These are phyloP conservation scores for Oryza rufipogon DNA, from an alignment of 176 grass and related monocot genomes.

Conservation along the genomic window DNA sequence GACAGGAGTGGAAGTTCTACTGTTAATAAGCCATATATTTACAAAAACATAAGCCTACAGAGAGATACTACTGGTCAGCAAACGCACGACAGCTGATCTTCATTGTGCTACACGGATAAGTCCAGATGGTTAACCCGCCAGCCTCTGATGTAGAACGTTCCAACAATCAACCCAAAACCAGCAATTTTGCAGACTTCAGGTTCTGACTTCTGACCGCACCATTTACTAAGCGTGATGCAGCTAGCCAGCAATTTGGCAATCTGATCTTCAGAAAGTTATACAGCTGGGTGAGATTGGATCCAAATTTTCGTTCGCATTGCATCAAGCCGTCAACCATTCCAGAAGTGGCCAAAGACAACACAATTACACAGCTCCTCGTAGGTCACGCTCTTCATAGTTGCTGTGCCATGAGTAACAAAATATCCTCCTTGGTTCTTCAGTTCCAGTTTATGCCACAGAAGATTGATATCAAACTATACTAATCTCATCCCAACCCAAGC, in stretches of 20 bases:
- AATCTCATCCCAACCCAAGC: not conserved
- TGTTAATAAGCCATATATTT: not conserved
- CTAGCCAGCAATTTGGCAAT: not conserved
- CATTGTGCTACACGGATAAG: not conserved
- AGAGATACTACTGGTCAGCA: not conserved
- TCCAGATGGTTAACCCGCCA: not conserved
- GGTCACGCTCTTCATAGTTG: not conserved
- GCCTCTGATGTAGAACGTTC: not conserved
- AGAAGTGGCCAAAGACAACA: not conserved
- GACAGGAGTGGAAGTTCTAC: not conserved
- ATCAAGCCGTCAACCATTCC: constrained; percentile 3
- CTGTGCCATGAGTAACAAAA: not conserved
- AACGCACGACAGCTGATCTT: not conserved
- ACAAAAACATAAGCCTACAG: not conserved
- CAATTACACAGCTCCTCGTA: not conserved
- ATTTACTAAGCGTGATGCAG: not conserved
- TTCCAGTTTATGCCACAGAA: not conserved
- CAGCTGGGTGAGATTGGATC: not conserved
- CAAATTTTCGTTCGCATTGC: not conserved
- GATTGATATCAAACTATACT: not conserved
- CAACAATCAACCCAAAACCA: not conserved
- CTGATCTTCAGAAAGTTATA: not conserved
- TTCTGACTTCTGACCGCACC: not conserved
- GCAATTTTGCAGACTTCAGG: not conserved
- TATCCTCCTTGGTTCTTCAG: constrained; percentile 4